phyloP scores from a whole-genome alignment of 441 rosid species.

The Bruguiera hainesii region DNA sequence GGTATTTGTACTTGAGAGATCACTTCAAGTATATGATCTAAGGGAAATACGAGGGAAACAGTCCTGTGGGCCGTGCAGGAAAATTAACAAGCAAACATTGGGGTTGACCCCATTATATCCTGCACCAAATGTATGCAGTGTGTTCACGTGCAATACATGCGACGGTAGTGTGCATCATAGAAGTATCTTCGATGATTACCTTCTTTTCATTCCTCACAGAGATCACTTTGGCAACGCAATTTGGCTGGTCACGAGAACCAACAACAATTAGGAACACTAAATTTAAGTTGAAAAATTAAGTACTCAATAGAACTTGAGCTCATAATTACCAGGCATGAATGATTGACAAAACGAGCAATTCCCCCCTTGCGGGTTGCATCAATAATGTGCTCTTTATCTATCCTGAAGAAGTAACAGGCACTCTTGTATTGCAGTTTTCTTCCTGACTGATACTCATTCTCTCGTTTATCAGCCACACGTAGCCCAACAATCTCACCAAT shows the following conservation, averaged over 20 bases:
- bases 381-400: constrained; percentile 58
- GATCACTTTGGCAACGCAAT: constrained; percentile 56
- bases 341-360: constrained; percentile 64
- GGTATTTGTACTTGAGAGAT: not conserved
- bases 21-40: not conserved
- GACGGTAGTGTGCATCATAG: not conserved
- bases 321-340: constrained; percentile 50
- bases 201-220: constrained; percentile 53
- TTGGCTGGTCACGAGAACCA: constrained; percentile 41
- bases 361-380: constrained; percentile 60
- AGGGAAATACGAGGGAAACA: not conserved
- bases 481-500: constrained; percentile 55
- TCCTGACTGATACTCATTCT: constrained; percentile 46
- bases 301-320: not conserved
- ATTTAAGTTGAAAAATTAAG: not conserved
- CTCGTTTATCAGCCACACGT: constrained; percentile 54
- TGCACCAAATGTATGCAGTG: not conserved
- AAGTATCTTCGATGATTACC: constrained; percentile 28
- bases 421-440: constrained; percentile 53
- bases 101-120: not conserved
- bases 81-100: not conserved
- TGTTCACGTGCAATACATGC: not conserved
- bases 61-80: not conserved
- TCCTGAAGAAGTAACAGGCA: constrained; percentile 63
- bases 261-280: constrained; percentile 17